Evolutionary conservation across 78 protist species (phyloP).

Genomic region (Dictyostelium capitatum): DNA sequence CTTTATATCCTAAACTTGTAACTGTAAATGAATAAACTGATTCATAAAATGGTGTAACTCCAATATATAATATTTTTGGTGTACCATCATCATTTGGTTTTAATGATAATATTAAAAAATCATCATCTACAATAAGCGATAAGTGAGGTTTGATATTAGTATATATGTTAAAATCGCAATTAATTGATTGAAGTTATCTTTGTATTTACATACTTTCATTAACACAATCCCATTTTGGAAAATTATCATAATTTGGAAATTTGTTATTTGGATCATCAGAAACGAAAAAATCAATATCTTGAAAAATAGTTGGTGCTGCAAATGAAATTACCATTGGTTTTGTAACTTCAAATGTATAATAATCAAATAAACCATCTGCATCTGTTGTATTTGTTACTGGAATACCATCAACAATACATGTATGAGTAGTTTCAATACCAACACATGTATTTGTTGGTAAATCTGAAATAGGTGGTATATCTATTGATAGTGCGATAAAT

Average conservation of each 20-base stretch:
- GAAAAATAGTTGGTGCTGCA: slow-evolving; percentile 25
- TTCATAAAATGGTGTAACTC: slow-evolving; percentile 30
- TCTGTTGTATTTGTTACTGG: neutral
- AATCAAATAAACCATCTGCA: neutral
- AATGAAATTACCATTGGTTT: slow-evolving; percentile 5
- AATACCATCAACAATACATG: slow-evolving; percentile 51
- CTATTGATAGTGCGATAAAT: neutral
- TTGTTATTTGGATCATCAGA: slow-evolving; percentile 27
- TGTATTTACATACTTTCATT: slow-evolving; percentile 20
- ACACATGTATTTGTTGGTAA: neutral
- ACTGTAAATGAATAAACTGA: slow-evolving; percentile 43
- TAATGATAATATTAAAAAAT: slow-evolving; percentile 26
- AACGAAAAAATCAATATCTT: slow-evolving; percentile 67
- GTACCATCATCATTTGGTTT: slow-evolving; percentile 46
- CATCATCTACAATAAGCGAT: slow-evolving; percentile 70
- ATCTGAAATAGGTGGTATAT: slow-evolving; percentile 17
- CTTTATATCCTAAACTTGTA: neutral
- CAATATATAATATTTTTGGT: slow-evolving; percentile 46
- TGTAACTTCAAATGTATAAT: slow-evolving; percentile 36
- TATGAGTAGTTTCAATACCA: neutral
- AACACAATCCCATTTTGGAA: slow-evolving; percentile 14
- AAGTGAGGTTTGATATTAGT: too few relatives aligned
- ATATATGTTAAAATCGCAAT: too few relatives aligned
- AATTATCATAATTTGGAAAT: slow-evolving; percentile 7
- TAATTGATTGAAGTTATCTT: too few relatives aligned